These are phyloP conservation scores for Clavispora vitiphila DNA, from an alignment of 805 yeast species.

Conservation along the genomic window DNA sequence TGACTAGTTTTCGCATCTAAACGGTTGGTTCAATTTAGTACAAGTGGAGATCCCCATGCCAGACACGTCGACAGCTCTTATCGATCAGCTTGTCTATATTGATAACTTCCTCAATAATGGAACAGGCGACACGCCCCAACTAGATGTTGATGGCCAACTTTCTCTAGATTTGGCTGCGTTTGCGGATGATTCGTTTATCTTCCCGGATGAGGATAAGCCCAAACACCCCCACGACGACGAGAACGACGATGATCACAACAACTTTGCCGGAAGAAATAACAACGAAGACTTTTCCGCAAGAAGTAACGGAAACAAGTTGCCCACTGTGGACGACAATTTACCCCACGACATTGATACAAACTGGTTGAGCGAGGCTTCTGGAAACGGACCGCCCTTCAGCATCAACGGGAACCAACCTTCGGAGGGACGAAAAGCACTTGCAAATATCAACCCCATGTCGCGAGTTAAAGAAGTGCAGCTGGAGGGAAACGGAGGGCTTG, in stretches of 20 bases:
- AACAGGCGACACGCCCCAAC: constrained; percentile 36
- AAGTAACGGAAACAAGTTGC: not conserved
- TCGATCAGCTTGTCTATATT: constrained; percentile 76
- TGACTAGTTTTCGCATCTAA: not conserved
- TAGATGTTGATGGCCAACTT: constrained; percentile 37
- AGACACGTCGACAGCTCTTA: constrained; percentile 39
- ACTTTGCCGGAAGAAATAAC: not conserved
- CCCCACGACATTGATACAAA: not conserved
- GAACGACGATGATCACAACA: constrained; percentile 4
- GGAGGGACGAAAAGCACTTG: constrained; percentile 5
- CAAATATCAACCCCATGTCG: constrained; percentile 2
- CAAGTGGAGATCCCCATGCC: constrained; percentile 6
- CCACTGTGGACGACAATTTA: not conserved
- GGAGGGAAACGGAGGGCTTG: not conserved
- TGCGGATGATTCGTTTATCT: constrained; percentile 75
- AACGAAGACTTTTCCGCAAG: not conserved
- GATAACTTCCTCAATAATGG: constrained; percentile 56
- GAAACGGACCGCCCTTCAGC: not conserved
- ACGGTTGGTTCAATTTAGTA: not conserved
- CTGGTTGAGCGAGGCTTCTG: not conserved
- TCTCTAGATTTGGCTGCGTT: constrained; percentile 67
- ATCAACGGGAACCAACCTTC: not conserved
- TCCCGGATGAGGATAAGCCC: constrained; percentile 78
- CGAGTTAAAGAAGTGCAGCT: not conserved
- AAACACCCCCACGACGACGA: constrained; percentile 20